Evolutionary conservation across 1,139 yeast species (phyloP).

Genomic region (Saccharomyces hybrid): DNA sequence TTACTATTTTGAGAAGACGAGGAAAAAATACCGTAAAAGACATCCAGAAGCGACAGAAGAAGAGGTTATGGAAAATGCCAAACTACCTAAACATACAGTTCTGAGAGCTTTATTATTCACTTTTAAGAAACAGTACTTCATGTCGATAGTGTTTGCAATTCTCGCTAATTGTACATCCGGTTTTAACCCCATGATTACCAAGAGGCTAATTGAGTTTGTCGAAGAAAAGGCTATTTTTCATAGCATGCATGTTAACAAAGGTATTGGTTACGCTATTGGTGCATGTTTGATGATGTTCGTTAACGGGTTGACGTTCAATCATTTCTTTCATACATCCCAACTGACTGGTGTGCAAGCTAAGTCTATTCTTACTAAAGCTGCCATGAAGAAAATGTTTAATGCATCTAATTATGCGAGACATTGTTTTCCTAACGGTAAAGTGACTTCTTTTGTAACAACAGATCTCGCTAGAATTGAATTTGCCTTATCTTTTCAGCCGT

Average conservation of each 20-base stretch:
- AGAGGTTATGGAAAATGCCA: slow-evolving; percentile 26
- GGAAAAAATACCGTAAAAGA: slow-evolving; percentile 19
- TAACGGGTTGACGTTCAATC: slow-evolving; percentile 51
- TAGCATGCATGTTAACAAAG: slow-evolving; percentile 35
- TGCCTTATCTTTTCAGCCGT: slow-evolving; percentile 65
- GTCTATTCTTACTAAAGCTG: slow-evolving; percentile 56
- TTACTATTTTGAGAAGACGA: slow-evolving; percentile 33
- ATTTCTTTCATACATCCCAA: slow-evolving; percentile 53
- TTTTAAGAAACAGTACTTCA: slow-evolving; percentile 43
- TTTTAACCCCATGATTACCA: slow-evolving; percentile 44
- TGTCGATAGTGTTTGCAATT: slow-evolving; percentile 38
- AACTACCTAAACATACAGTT: slow-evolving; percentile 38
- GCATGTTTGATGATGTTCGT: slow-evolving; percentile 40
- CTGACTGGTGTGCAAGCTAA: slow-evolving; percentile 63
- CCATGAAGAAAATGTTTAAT: slow-evolving; percentile 56
- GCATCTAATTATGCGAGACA: slow-evolving; percentile 55
- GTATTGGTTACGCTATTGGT: slow-evolving; percentile 57
- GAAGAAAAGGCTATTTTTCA: slow-evolving; percentile 32
- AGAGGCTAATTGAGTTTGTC: slow-evolving; percentile 47
- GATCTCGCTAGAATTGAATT: slow-evolving; percentile 75
- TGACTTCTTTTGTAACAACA: slow-evolving; percentile 70
- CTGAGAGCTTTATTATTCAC: slow-evolving; percentile 46
- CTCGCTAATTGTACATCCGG: slow-evolving; percentile 46
- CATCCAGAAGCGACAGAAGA: slow-evolving; percentile 32
- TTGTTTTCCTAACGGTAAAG: slow-evolving; percentile 54